Evolutionary conservation across 768 basidiomycete genomes (phyloP).

Genomic region (Pleurotus ostreatus): DNA sequence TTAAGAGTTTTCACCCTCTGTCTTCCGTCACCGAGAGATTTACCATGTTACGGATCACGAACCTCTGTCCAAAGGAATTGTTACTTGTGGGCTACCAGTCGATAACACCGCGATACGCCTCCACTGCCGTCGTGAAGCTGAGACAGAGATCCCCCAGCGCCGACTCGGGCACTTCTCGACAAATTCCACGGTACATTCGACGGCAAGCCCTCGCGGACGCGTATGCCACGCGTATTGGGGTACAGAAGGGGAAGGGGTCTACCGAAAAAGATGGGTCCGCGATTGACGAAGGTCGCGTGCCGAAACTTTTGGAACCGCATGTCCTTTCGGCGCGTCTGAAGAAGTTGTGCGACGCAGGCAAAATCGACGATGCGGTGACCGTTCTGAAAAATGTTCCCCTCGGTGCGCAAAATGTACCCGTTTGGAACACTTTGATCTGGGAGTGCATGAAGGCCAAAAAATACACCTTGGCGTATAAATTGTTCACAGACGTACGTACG

Average conservation of each 20-base stretch:
- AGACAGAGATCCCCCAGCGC: not conserved
- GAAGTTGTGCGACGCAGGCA: constrained; percentile 48
- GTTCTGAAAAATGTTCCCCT: constrained; percentile 67
- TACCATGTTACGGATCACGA: not conserved
- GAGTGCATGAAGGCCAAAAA: constrained; percentile 53
- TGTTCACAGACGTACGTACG: constrained; percentile 64
- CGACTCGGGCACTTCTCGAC: not conserved
- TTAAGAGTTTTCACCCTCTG: not conserved
- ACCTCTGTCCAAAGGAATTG: constrained; percentile 4
- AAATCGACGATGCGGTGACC: constrained; percentile 58
- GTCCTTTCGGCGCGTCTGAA: constrained; percentile 56
- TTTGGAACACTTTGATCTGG: constrained; percentile 80
- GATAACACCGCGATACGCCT: not conserved
- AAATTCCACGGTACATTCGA: constrained; percentile 27
- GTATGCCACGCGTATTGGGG: not conserved
- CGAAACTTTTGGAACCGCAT: constrained; percentile 55
- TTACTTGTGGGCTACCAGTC: constrained; percentile 5
- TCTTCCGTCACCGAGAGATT: not conserved
- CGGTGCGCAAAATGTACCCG: constrained; percentile 68
- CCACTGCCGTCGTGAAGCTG: not conserved
- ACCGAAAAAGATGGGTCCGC: constrained; percentile 14
- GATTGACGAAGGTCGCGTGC: constrained; percentile 15
- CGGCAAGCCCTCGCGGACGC: constrained; percentile 16
- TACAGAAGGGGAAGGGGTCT: constrained; percentile 5
- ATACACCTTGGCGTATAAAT: constrained; percentile 56